Evolutionary conservation across 1,284 basidiomycete species (phyloP).

Genomic region (Ustilago lituana): DNA sequence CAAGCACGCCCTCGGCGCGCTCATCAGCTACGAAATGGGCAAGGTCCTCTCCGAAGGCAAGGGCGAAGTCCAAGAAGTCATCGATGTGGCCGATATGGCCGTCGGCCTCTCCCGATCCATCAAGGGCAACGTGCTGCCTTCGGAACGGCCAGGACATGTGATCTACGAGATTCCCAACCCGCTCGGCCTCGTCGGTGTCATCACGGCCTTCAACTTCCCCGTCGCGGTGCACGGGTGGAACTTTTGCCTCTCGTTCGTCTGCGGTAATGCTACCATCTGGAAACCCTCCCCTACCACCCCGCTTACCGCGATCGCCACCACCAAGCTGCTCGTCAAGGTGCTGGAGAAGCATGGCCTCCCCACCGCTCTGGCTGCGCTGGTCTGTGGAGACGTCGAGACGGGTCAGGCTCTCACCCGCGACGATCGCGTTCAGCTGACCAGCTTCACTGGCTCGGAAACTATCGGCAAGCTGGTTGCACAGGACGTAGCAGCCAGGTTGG

Average conservation of each 20-base stretch:
- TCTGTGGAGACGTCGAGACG: slow-evolving; percentile 82
- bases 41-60: slow-evolving; percentile 92
- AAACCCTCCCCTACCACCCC: slow-evolving; percentile 91
- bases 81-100: slow-evolving; percentile 85
- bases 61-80: slow-evolving; percentile 92
- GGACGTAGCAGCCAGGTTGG: slow-evolving; percentile 81
- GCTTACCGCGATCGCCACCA: slow-evolving; percentile 82
- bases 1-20: slow-evolving; percentile 82
- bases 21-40: slow-evolving; percentile 79
- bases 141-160: slow-evolving; percentile 52
- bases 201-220: slow-evolving; percentile 93
- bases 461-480: slow-evolving; percentile 85
- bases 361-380: slow-evolving; percentile 81
- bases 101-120: slow-evolving; percentile 90
- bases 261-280: slow-evolving; percentile 93
- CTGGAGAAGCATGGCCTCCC: slow-evolving; percentile 83
- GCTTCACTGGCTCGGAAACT: slow-evolving; percentile 91
- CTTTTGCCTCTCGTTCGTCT: slow-evolving; percentile 84
- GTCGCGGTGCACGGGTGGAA: slow-evolving; percentile 81
- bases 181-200: slow-evolving; percentile 87
- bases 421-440: slow-evolving; percentile 76
- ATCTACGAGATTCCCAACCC: slow-evolving; percentile 78
- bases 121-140: slow-evolving; percentile 69
- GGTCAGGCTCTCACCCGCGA: slow-evolving; percentile 82
- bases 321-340: slow-evolving; percentile 81